These are phyloP conservation scores for Penicillium sp. DNA, from an alignment of 2,329 filamentous ascomycete species.

Conservation along the genomic window DNA sequence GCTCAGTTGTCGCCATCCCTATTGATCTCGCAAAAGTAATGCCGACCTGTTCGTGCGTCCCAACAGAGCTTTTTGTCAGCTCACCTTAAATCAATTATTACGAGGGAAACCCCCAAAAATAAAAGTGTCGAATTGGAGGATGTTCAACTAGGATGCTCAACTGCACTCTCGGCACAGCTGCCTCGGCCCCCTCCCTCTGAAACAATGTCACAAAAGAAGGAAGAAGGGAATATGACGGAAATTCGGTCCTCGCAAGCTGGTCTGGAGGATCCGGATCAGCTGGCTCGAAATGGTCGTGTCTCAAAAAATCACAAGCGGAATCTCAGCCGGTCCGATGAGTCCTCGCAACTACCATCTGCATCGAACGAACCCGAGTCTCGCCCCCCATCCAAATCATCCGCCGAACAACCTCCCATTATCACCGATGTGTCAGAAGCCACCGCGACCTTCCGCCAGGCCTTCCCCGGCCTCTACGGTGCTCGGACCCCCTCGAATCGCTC, in stretches of 20 bases:
- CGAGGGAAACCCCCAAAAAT: slow-evolving; percentile 2
- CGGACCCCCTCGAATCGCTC: slow-evolving; percentile 43
- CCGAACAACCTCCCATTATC: slow-evolving; percentile 30
- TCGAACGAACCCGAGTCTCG: slow-evolving; percentile 23
- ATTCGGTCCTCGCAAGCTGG: slow-evolving; percentile 31
- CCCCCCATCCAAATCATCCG: slow-evolving; percentile 27
- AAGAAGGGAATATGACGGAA: slow-evolving; percentile 35
- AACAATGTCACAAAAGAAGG: slow-evolving; percentile 6
- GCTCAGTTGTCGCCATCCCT: slow-evolving; percentile 14
- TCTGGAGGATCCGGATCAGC: slow-evolving; percentile 32
- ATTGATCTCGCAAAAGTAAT: slow-evolving; percentile 32
- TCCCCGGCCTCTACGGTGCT: slow-evolving; percentile 37
- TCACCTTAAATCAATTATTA: slow-evolving; percentile 24
- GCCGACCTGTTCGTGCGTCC: slow-evolving; percentile 31
- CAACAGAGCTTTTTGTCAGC: slow-evolving; percentile 26
- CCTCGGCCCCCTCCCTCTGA: slow-evolving; percentile 17
- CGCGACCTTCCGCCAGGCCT: slow-evolving; percentile 34
- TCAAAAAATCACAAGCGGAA: slow-evolving; percentile 23
- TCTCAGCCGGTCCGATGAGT: slow-evolving; percentile 24
- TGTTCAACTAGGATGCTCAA: slow-evolving; percentile 33
- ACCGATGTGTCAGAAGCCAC: slow-evolving; percentile 33
- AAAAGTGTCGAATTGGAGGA: slow-evolving; percentile 24
- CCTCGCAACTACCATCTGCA: slow-evolving; percentile 18
- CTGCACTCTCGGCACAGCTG: slow-evolving; percentile 26
- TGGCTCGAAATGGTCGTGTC: slow-evolving; percentile 27